These are phyloP conservation scores for Ehretia macrophylla DNA, from an alignment of 257 asterid species.

Conservation along the genomic window DNA sequence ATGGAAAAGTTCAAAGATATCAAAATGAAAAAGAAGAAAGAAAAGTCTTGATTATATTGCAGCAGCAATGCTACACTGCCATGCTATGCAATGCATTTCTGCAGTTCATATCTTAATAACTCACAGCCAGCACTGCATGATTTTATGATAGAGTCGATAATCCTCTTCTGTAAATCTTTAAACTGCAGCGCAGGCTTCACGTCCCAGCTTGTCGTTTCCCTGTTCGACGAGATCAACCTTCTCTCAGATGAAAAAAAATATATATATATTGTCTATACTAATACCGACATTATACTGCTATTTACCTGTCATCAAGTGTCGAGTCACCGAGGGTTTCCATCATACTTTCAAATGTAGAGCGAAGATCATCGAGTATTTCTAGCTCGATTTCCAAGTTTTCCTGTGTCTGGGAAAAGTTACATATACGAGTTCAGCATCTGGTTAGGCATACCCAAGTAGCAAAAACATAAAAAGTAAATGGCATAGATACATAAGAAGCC, in stretches of 20 bases:
- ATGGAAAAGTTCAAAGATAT: too few species aligned
- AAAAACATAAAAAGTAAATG: not conserved
- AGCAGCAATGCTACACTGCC: too few species aligned
- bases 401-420: constrained; percentile 23
- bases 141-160: constrained; percentile 49
- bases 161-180: constrained; percentile 61
- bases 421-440: too few species aligned
- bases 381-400: constrained; percentile 62
- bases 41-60: too few species aligned
- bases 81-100: constrained; percentile 7
- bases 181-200: constrained; percentile 66
- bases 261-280: not conserved
- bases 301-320: constrained; percentile 51
- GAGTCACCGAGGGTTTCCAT: constrained; percentile 50
- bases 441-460: too few species aligned
- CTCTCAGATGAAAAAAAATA: not conserved
- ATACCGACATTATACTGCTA: not conserved
- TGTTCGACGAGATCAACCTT: constrained; percentile 14
- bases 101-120: constrained; percentile 48
- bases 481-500: not conserved
- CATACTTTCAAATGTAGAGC: constrained; percentile 61
- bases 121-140: constrained; percentile 66
- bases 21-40: not conserved
- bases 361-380: constrained; percentile 49
- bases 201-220: constrained; percentile 62